Base-by-base conservation (phyloP, 176 grass and related monocot genomes). In the Oryza meridionalis region DNA sequence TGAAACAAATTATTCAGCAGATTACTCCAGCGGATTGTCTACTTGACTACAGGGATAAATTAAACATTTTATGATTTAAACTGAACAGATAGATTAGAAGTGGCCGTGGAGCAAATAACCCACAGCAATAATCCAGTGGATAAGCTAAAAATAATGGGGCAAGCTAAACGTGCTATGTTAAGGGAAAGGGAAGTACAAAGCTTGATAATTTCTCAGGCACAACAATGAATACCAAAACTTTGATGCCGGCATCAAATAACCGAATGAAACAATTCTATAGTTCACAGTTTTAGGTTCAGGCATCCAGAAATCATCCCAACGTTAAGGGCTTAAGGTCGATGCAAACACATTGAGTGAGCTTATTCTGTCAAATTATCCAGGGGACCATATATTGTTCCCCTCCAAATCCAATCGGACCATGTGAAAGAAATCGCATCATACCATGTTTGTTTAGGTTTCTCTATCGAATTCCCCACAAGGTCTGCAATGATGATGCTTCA, bases 401-500 rank as follows among this genome's bases (percentile, higher is more conserved):
- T 53, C 73, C 55, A 61, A 77, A 75, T 75, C 33, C 33, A 49
- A 22, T 85, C 73, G 22, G 33, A 46, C 40, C 8, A 44, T 35
- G 11, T 14, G 73, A 83, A 69, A 4, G 19, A 35, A 50, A 84
- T 32, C 35, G 44, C 67, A 72, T 17, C 21, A 65, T 45, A 26
- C 25, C 40, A 69, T 43, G 25, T 65, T 87, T 0, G 80, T 70
- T 90, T 65, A 79, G 61, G 64, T 78, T 83, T 85, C 79, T 83
- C 38, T 75, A 73, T 79, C 75, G 44, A 77, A 62, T 82, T 69
- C n/a, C 74, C 40, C 58, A 69, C 38, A 31, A 67, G 9, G 33
- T 9, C 15, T 43, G 16, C 29, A 81, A 76, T 3, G 26, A 67
- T 47, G 73, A 82, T n/a, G 19, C 29, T 63, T 63, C n/a, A 59